Conservation (phyloP, 2,329 filamentous ascomycete genomes). For the Fonsecaea pugnacius region DNA sequence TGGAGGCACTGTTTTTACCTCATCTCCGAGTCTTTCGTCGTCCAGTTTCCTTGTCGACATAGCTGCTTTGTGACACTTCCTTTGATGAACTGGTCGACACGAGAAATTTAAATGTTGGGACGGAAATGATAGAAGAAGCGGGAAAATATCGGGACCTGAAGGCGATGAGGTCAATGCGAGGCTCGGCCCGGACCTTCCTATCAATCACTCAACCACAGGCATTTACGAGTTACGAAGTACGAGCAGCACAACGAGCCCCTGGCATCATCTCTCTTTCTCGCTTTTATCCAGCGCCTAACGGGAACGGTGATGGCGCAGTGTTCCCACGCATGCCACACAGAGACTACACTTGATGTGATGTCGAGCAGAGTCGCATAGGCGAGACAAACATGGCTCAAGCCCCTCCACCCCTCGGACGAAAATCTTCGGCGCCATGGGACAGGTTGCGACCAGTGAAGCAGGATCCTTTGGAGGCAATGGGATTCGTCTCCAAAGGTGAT, state of each 20-base stretch:
- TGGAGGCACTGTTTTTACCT: not conserved
- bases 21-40: not conserved
- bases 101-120: conserved; percentile 12
- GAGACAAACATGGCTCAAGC: conserved; percentile 24
- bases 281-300: not conserved
- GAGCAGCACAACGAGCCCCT: not conserved
- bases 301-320: not conserved
- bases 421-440: conserved; percentile 56
- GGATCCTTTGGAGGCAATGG: conserved; percentile 79
- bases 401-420: conserved; percentile 30
- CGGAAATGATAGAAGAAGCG: not conserved
- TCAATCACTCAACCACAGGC: not conserved
- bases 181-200: conserved; percentile 9
- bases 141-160: not conserved
- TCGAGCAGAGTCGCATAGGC: not conserved
- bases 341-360: not conserved
- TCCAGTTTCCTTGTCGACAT: not conserved
- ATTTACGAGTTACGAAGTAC: not conserved
- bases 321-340: not conserved
- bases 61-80: not conserved
- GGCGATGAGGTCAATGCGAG: not conserved
- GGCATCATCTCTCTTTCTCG: not conserved
- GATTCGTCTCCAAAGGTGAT: conserved; percentile 89
- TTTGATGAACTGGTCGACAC: conserved; percentile 16
- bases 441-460: conserved; percentile 73